Percentiles rank a stretch among this genome's conserved stretches.
These are phyloP conservation scores for Phytophthora hibernalis DNA, from an alignment of 352 stramenopile genomes.

Conservation along the genomic window DNA sequence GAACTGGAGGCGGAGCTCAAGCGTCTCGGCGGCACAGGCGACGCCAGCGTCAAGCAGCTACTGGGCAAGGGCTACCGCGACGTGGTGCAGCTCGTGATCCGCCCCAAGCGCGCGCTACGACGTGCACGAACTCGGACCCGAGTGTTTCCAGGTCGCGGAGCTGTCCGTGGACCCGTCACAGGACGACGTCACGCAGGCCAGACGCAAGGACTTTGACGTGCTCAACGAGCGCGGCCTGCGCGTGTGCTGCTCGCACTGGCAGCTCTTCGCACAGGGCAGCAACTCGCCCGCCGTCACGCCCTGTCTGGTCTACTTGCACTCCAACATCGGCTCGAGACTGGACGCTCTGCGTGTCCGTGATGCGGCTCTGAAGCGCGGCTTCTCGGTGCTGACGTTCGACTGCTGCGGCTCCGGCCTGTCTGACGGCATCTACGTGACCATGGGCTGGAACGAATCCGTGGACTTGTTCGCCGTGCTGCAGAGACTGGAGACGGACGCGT, in stretches of 20 bases:
- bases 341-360: conserved; percentile 76
- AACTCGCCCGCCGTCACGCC: conserved; percentile 29
- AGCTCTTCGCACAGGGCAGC: conserved; percentile 48
- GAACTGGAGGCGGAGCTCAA: conserved; percentile 81
- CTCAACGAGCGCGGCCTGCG: conserved; percentile 75
- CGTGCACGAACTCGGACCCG: conserved; percentile 53
- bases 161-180: conserved; percentile 26
- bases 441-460: conserved; percentile 84
- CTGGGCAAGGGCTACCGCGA: conserved; percentile 79
- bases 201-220: conserved; percentile 67
- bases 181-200: conserved; percentile 32
- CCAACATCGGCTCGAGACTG: conserved; percentile 81
- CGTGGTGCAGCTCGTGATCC: conserved; percentile 80
- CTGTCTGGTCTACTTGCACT: conserved; percentile 85
- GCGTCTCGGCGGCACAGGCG: conserved; percentile 59
- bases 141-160: conserved; percentile 51
- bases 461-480: conserved; percentile 80
- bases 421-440: conserved; percentile 87
- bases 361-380: conserved; percentile 63
- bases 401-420: conserved; percentile 79
- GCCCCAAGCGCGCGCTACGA: conserved; percentile 71
- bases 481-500: conserved; percentile 54
- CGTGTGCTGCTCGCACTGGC: conserved; percentile 81
- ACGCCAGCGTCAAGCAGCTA: conserved; percentile 80
- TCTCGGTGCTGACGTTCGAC: conserved; percentile 86